Evolutionary conservation across 2,329 filamentous ascomycete genomes (phyloP), one percentile per base, ranked within the genome.

Genomic region (Pseudomassariella vexata): DNA sequence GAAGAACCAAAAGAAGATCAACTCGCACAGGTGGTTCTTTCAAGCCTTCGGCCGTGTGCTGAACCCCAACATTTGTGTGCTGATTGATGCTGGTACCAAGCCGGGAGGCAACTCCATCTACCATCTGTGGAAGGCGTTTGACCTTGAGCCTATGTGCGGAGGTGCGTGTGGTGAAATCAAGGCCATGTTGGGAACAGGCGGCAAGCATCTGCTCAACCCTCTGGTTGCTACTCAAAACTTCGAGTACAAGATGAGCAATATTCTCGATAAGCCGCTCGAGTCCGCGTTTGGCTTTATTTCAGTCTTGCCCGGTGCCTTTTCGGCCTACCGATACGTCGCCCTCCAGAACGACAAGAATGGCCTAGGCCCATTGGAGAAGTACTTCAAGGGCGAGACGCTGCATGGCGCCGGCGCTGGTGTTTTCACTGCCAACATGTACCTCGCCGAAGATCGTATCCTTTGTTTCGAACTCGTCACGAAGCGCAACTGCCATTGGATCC

Each of bases 1-100:
- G 56, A 96, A 95, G 76, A 98, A 98, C 56, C 89, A 95, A 66
- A 98, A 98, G 70, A 98, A 98, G 72, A 98, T 98, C 75, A 98
- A 98, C 57, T 96, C 92, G 0, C 92, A 98, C 59, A 73, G 92
- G 56, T 98, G 92, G 92, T 96, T 98, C 66, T 98, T 98, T 72
- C 84, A 94, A 47, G 92, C 90, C 0, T 98, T 98, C 56, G 92
- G 92, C 19, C 77, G 81, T 15, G 85, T 96, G 3, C 65, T 98
- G 26, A 83, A 96, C 41, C 92, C 92, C 23, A 96, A 96, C 51
- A 94, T 98, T 47, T 96, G 92, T 53, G 90, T 96, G 9, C 73
- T 98, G 32, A 77, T 98, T 44, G 92, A 98, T 61, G 92, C 92
- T 2, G 92, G 92, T 66, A 98, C 92, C 0, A 89, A 88, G 46